Percentiles rank a stretch among this genome's conserved stretches.
phyloP scores from a whole-genome alignment of 495 filamentous ascomycete genomes.

The Antarctomyces pellizariae region DNA sequence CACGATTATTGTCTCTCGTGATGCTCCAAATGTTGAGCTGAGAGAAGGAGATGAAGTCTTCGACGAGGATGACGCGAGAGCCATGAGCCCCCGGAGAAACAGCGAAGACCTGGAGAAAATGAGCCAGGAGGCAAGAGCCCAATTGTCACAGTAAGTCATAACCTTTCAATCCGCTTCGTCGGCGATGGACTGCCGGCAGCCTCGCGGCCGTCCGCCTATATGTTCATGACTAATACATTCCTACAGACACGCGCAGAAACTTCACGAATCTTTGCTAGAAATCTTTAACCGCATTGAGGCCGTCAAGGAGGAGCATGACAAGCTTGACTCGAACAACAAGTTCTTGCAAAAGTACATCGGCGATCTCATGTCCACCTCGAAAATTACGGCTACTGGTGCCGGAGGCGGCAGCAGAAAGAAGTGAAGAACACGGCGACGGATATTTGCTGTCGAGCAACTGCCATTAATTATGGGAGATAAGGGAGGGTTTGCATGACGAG shows the following conservation, averaged over 20 bases:
- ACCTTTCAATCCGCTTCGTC: too few relatives aligned
- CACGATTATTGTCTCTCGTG: conserved; percentile 58
- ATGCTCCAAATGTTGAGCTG: conserved; percentile 42
- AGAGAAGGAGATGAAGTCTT: conserved; percentile 37
- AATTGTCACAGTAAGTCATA: conserved; percentile 28
- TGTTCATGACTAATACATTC: background rate
- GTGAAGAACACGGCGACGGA: conserved; percentile 8
- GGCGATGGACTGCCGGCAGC: too few relatives aligned
- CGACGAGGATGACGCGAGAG: conserved; percentile 67
- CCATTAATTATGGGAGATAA: too few relatives aligned
- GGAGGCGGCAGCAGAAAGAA: conserved; percentile 24
- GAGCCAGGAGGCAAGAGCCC: conserved; percentile 47
- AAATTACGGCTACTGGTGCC: conserved; percentile 38
- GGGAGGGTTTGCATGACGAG: background rate
- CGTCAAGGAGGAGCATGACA: conserved; percentile 85
- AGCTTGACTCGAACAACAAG: conserved; percentile 81
- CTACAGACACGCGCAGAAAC: conserved; percentile 55
- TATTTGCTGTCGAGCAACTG: too few relatives aligned
- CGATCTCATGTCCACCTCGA: conserved; percentile 59
- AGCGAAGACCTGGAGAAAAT: conserved; percentile 72
- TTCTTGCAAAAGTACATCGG: conserved; percentile 84
- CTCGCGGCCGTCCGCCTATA: too few relatives aligned
- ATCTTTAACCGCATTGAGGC: conserved; percentile 82
- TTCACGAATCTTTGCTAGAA: conserved; percentile 71
- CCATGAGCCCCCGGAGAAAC: conserved; percentile 84